Base-by-base conservation (phyloP, 495 filamentous ascomycete genomes). In the Trichoderma virens region DNA sequence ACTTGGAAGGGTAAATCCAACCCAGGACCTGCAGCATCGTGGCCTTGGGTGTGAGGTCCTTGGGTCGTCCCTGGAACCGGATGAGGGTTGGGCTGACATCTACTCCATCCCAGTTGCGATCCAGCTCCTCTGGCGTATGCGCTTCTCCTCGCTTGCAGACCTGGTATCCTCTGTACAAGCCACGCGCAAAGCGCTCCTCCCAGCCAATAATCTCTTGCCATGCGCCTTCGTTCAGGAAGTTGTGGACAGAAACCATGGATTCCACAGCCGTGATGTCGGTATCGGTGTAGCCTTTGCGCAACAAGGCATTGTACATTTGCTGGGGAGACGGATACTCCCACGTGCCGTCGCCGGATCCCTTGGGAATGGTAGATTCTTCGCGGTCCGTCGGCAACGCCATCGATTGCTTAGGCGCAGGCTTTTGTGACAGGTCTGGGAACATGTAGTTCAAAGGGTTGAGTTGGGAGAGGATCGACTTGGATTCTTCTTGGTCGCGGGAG, bases 251-350 rank as follows among this genome's bases (percentile, higher is more conserved):
- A 54, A 98, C 95, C 94, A 98, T 98, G 62, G 86, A 85, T 76
- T 97, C 92, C n/a, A 98, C 93, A 0, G 91, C 91, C 62, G 93
- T 92, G 64, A 89, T 85, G 56, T 94, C 92, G 0, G 93, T 97
- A 70, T 97, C 92, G 0, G 90, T 93, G 75, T 96, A 91, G 23
- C 94, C 94, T 75, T 99, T 98, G 61, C 95, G 88, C 62, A 96
- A 76, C 80, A 98, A 87, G 0, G 95, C 94, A 71, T 98, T 99
- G 78, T 97, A 98, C 94, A 98, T 98, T 74, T 98, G 94, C 77
- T 98, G 95, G 11, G 95, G 93, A 0, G 92, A 97, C 0, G 94
- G 95, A 71, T 98, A 98, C 74, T 97, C 95, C 94, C 94, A 98
- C 70, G 91, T 94, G 14, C 86, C 86, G 20, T 84, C 78, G 43